Evolutionary conservation across 1,284 basidiomycete genomes (phyloP), one percentile per base, ranked within the genome.

Genomic region (Farysia itapuensis): DNA sequence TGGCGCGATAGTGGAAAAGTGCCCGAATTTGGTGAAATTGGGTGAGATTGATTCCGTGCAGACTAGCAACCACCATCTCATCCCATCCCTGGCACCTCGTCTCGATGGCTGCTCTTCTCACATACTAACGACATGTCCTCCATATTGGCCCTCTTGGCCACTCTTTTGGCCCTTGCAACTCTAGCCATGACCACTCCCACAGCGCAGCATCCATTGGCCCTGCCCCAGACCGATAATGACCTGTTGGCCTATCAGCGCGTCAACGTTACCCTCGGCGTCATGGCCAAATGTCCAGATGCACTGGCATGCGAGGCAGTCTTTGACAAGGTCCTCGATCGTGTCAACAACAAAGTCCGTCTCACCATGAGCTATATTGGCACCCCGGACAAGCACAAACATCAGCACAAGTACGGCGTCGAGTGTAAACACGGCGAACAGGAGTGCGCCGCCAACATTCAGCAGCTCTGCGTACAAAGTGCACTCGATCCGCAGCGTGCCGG

Each of bases 401-500:
- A 58, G 13, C 18, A 30, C 28, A 40, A 29, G 26, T 58, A 53
- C 32, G 64, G 64, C 24, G 59, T 43, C 1, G 34, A 31, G 2
- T 70, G 67, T 41, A 63, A 45, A 48, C 65, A 70, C 24, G 67
- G 67, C 29, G 49, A 56, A 5, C 39, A 43, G 14, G 67, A 70
- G 36, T 70, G 67, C 29, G 48, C 40, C 18, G 67, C 61, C 22
- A 65, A 70, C 36, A 38, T 70, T 14, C 67, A 70, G 18, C 64
- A 70, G 47, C 64, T 70, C 13, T 70, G 67, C 44, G 52, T 70
- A 1, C 51, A 59, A 31, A 41, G 57, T 19, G 54, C 54, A 6
- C 67, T 70, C 40, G 37, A 57, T 5, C 61, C 60, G n/a, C 43
- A 41, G 6, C 49, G 52, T 15, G 65, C 65, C 3, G 65, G 65